Evolutionary conservation across 371 early-diverging fungal genomes (phyloP).

Genomic region (Mucor circinelloides): DNA sequence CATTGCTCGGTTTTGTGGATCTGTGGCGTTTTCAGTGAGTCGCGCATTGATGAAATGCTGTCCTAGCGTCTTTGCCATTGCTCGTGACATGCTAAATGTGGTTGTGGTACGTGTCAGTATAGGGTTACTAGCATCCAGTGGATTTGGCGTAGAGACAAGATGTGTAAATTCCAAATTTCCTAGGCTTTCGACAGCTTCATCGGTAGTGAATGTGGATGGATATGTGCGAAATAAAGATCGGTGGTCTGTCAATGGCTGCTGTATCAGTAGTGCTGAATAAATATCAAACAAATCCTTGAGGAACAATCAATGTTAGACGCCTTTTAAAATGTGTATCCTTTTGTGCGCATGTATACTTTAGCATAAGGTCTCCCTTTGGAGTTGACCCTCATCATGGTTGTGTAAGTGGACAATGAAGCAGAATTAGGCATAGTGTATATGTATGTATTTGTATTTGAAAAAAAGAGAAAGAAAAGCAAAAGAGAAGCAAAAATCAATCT

Average conservation of each 20-base stretch:
- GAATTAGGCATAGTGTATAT: not conserved
- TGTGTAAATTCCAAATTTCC: slow-evolving; percentile 55
- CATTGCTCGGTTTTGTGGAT: slow-evolving; percentile 52
- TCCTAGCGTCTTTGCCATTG: slow-evolving; percentile 59
- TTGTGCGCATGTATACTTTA: slow-evolving; percentile 13
- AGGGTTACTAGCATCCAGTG: slow-evolving; percentile 39
- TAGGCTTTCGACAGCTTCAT: slow-evolving; percentile 55
- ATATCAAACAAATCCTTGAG: slow-evolving; percentile 44
- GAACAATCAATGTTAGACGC: not conserved
- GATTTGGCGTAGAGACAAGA: slow-evolving; percentile 54
- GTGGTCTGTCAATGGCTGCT: slow-evolving; percentile 41
- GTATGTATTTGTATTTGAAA: not conserved
- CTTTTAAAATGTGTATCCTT: not conserved
- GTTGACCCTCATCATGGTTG: slow-evolving; percentile 30
- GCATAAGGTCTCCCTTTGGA: slow-evolving; percentile 33
- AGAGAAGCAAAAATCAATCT: not conserved
- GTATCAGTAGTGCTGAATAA: slow-evolving; percentile 42
- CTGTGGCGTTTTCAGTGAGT: slow-evolving; percentile 52
- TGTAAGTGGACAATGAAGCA: slow-evolving; percentile 23
- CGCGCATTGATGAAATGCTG: slow-evolving; percentile 62
- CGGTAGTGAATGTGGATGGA: slow-evolving; percentile 58
- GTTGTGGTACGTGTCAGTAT: slow-evolving; percentile 50
- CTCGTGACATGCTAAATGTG: slow-evolving; percentile 52
- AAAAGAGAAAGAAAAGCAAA: not conserved
- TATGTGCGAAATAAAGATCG: slow-evolving; percentile 57